Percentiles rank a stretch among this genome's conserved stretches.
These are phyloP conservation scores for Penicillium dipodomyicola DNA, from an alignment of 495 filamentous ascomycete genomes.

Conservation along the genomic window DNA sequence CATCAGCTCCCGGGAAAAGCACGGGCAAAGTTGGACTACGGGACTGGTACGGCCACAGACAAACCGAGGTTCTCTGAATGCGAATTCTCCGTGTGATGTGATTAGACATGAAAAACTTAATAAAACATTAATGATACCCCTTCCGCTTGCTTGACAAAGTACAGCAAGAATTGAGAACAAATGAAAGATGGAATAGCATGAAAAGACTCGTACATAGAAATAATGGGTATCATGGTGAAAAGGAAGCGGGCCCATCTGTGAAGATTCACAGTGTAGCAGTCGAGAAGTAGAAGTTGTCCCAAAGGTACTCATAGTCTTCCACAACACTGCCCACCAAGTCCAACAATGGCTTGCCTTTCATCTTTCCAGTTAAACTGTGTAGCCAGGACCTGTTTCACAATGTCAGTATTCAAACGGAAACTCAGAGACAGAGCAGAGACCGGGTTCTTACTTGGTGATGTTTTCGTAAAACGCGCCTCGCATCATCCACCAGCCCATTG, in stretches of 20 bases:
- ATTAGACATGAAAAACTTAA: slow-evolving; percentile 24
- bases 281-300: slow-evolving; percentile 96
- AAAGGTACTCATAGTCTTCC: slow-evolving; percentile 95
- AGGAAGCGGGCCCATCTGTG: background rate
- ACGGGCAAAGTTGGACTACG: slow-evolving; percentile 32
- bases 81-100: background rate
- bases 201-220: slow-evolving; percentile 11
- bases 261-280: slow-evolving; percentile 59
- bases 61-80: slow-evolving; percentile 32
- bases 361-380: slow-evolving; percentile 57
- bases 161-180: slow-evolving; percentile 14
- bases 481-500: slow-evolving; percentile 91
- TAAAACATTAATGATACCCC: slow-evolving; percentile 31
- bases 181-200: slow-evolving; percentile 4
- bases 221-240: slow-evolving; percentile 30
- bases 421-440: background rate
- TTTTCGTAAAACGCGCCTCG: slow-evolving; percentile 95
- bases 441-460: slow-evolving; percentile 65
- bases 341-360: slow-evolving; percentile 73
- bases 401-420: slow-evolving; percentile 30
- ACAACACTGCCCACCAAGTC: slow-evolving; percentile 77
- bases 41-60: slow-evolving; percentile 44
- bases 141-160: slow-evolving; percentile 4
- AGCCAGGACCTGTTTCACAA: slow-evolving; percentile 52
- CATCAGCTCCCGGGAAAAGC: slow-evolving; percentile 25